These are phyloP conservation scores for Prorocentrum cordatum DNA, from an alignment of 169 alveolate species.

Conservation along the genomic window DNA sequence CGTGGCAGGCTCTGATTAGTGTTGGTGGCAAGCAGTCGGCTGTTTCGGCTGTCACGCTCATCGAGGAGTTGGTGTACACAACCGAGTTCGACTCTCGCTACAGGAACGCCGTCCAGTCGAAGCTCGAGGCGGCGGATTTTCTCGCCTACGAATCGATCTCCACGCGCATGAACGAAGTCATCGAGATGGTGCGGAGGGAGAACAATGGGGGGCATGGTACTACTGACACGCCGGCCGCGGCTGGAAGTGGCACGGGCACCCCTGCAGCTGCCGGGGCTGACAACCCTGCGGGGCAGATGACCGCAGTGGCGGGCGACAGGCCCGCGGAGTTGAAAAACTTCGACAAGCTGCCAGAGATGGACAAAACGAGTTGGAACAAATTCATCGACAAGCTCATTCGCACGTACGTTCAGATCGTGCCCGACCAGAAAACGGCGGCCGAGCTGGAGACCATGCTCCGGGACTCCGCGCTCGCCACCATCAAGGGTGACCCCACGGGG, in stretches of 20 bases:
- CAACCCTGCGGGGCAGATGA: not conserved
- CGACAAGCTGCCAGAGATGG: not conserved
- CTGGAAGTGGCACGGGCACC: not conserved
- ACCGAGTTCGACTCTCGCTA: not conserved
- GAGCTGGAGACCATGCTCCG: not conserved
- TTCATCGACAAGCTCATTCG: not conserved
- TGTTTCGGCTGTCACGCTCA: too few species aligned
- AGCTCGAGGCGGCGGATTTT: not conserved
- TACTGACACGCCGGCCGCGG: not conserved
- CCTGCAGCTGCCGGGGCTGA: not conserved
- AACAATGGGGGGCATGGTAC: not conserved
- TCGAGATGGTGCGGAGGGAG: not conserved
- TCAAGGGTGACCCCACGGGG: slow-evolving; percentile 11
- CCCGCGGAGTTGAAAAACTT: not conserved
- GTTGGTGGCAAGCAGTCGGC: not conserved
- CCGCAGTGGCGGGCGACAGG: not conserved
- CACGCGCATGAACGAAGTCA: not conserved
- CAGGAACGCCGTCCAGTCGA: not conserved
- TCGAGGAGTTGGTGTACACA: not conserved
- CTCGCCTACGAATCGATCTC: not conserved
- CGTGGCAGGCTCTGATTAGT: not conserved
- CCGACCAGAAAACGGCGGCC: not conserved
- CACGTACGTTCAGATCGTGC: not conserved
- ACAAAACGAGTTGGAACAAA: not conserved
- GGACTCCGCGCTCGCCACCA: not conserved